Base-by-base conservation (phyloP, 2,329 filamentous ascomycete genomes). In the Gnomoniopsis smithogilvyi region DNA sequence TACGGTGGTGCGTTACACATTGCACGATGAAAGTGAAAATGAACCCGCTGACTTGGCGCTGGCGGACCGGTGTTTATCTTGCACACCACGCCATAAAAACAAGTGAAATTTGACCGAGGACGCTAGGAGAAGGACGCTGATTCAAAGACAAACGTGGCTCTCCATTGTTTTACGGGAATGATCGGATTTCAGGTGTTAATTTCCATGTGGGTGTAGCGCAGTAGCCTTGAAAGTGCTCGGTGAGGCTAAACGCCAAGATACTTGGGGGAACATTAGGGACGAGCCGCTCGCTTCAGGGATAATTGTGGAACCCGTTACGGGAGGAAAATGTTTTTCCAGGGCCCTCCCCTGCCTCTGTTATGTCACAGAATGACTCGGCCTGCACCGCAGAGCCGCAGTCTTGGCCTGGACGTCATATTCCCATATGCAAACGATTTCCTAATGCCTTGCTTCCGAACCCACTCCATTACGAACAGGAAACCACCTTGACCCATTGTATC, bases 381-480 rank as follows among this genome's bases (percentile, higher is more conserved):
- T 7, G 19, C 51, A 47, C 57, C 54, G 60, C 60, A 62, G 60
- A 62, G 60, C 60, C 60, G 46, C 60, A 56, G 34, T 38, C 45
- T 48, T 41, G 52, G 26, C 43, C 19, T 12, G 14, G 2, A 11
- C 45, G 45, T 22, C 17, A 2, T 2, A 34, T 38, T 22, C 56
- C 53, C 48, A 46, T 21, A 17, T 30, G 57, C 60, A 56, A 62
- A 62, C 17, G 43, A 45, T 60, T 60, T 56, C 53, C 49, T 60
- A 60, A 60, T 21, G 55, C 47, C 56, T 56, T 59, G 54, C 43
- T 17, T 8, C n/a, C 6, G 14, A 50, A 33, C 14, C 60, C 60
- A 62, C 60, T n/a, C 43, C n/a, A 38, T 62, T 62, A 59, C 60
- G 56, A 52, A 34, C 49, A 11, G 22, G 34, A 43, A 62, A 54